A percentile compares a stretch with the other conserved stretches of the same genome.
These are phyloP conservation scores for Cryphonectria parasitica DNA, from an alignment of 2,329 filamentous ascomycete genomes.

Conservation along the genomic window DNA sequence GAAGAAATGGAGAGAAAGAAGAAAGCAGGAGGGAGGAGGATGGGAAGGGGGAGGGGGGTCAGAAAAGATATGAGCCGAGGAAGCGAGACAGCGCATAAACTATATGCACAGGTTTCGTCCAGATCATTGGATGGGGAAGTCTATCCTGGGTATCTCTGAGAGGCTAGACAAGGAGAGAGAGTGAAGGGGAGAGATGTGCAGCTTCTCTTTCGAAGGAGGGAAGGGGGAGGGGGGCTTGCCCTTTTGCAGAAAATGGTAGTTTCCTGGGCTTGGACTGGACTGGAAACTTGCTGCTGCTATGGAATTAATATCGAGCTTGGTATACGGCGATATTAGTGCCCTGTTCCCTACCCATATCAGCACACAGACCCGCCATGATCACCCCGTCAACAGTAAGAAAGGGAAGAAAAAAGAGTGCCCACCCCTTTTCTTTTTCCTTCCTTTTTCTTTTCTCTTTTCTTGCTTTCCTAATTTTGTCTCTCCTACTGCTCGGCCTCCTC, in stretches of 20 bases:
- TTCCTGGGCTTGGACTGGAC: slow-evolving; percentile 14
- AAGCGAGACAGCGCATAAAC: slow-evolving; percentile 3
- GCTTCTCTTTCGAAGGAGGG: slow-evolving; percentile 6
- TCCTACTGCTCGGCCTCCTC: background rate
- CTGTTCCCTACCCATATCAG: slow-evolving; percentile 28
- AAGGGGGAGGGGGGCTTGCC: slow-evolving; percentile 22
- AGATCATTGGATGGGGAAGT: background rate
- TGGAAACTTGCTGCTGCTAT: slow-evolving; percentile 12
- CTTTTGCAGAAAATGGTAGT: slow-evolving; percentile 21
- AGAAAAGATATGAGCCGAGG: background rate
- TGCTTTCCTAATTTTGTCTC: background rate
- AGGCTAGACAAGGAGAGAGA: background rate
- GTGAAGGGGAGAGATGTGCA: slow-evolving; percentile 8
- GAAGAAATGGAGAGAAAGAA: background rate
- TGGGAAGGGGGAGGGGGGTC: too few species aligned
- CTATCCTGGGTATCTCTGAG: background rate
- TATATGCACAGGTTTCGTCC: background rate
- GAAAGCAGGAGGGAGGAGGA: background rate
- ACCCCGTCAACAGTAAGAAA: background rate
- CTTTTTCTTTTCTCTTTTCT: background rate
- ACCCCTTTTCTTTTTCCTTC: background rate
- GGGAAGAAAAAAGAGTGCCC: background rate
- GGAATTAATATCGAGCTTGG: slow-evolving; percentile 20
- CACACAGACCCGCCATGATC: slow-evolving; percentile 14
- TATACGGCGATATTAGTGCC: slow-evolving; percentile 23